Evolutionary conservation across 768 basidiomycete genomes (phyloP).

Genomic region (Cystoderma amianthinum): DNA sequence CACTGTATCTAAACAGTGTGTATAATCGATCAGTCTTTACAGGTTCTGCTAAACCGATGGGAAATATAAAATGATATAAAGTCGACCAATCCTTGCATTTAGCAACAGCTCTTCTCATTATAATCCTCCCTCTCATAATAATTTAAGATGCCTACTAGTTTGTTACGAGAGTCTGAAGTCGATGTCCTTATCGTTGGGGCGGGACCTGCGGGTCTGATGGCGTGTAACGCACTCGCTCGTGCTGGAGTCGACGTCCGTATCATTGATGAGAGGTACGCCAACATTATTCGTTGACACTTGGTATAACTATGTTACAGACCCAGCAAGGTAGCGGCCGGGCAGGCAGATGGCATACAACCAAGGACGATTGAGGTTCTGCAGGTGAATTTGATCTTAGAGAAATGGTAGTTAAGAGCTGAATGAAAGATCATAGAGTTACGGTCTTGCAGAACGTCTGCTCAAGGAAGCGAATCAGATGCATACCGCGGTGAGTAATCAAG

Average conservation of each 20-base stretch:
- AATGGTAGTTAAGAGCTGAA: not conserved
- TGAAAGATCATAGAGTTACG: constrained; percentile 53
- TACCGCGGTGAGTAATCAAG: constrained; percentile 42
- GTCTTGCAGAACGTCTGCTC: constrained; percentile 58
- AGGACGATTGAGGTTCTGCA: constrained; percentile 49
- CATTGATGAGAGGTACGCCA: constrained; percentile 53
- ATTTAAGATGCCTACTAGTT: constrained; percentile 1
- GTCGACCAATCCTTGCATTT: constrained; percentile 1
- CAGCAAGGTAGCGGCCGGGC: constrained; percentile 40
- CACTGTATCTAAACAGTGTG: too few species aligned
- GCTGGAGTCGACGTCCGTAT: constrained; percentile 55
- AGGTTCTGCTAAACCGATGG: not conserved
- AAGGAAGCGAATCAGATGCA: constrained; percentile 65
- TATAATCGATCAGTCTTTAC: too few species aligned
- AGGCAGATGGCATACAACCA: constrained; percentile 57
- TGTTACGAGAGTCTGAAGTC: constrained; percentile 28
- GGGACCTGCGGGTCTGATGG: constrained; percentile 61
- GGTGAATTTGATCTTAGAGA: constrained; percentile 16
- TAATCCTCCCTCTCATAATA: not conserved
- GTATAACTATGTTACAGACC: too few species aligned
- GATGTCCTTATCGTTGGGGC: constrained; percentile 62
- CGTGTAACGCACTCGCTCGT: constrained; percentile 50
- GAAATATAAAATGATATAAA: not conserved
- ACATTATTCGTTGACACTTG: too few species aligned
- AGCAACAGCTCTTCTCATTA: not conserved